Evolutionary conservation across 2,329 filamentous ascomycete genomes (phyloP), one percentile per base, ranked within the genome.

Genomic region (Ophiostoma angusticollis): DNA sequence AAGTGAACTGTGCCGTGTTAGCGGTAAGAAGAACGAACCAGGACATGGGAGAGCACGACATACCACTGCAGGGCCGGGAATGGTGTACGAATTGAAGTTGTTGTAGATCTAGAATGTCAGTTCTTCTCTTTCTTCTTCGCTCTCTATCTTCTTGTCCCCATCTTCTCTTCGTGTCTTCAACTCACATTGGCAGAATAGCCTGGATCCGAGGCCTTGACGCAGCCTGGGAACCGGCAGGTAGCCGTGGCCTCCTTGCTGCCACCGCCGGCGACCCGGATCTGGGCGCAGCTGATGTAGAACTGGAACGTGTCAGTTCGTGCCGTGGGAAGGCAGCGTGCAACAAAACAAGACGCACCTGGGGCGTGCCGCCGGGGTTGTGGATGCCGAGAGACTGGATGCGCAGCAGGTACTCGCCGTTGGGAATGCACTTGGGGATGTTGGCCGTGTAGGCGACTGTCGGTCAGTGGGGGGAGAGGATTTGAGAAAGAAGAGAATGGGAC

Each of bases 381-480:
- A 80, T 70, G 18, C 69, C 75, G 37, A 80, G 66, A 38, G 71
- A 63, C 41, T 77, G 72, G 52, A 74, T 68, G 28, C 73, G 62
- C 23, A 76, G 59, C 24, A 78, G 66, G 50, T 78, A 78, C 46
- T 75, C 67, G 42, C 74, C 74, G 28, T 70, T 52, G 23, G 64
- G 63, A 38, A 78, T 62, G 46, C 65, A 66, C 19, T 54, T 48
- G 4, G 73, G 73, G 46, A 78, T 68, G 37, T 58, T 51, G 46
- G 48, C 52, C 1, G 54, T 53, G 51, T 62, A 62, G 0, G 55
- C 47, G n/a, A 46, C 53, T 54, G n/a, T n/a, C n/a, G n/a, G n/a
- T n/a, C n/a, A n/a, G n/a, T n/a, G n/a, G n/a, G n/a, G n/a, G n/a
- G n/a, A n/a, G n/a, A n/a, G n/a, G n/a, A n/a, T n/a, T n/a, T n/a